These are phyloP conservation scores for Chalciporus sp. DNA, from an alignment of 1,284 basidiomycete genomes.

Conservation along the genomic window DNA sequence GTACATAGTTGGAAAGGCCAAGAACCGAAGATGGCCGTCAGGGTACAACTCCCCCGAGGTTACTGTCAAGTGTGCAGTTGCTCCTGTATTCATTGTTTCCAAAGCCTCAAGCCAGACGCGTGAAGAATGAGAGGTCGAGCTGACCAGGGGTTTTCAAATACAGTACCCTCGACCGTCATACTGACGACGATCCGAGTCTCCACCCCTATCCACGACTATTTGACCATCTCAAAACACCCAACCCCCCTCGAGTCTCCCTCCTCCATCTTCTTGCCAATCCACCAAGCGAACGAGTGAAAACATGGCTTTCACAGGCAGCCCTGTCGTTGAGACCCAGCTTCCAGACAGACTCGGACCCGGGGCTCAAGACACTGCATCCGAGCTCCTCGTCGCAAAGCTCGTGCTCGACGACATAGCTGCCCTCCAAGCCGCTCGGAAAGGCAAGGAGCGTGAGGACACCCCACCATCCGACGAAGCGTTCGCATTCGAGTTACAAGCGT, in stretches of 20 bases:
- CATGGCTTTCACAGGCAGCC: constrained; percentile 14
- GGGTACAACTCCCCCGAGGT: no score
- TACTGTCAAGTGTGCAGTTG: no score
- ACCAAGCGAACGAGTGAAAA: background rate
- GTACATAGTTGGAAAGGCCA: no score
- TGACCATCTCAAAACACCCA: background rate
- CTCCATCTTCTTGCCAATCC: background rate
- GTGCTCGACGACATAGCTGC: constrained; percentile 43
- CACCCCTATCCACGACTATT: background rate
- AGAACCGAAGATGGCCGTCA: no score
- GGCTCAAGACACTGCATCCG: constrained; percentile 20
- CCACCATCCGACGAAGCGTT: constrained; percentile 47
- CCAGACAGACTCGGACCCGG: background rate
- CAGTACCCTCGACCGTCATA: no score
- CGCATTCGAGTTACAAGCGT: constrained; percentile 49
- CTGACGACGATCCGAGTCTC: background rate
- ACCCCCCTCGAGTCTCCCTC: no score
- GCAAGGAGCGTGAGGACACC: constrained; percentile 37
- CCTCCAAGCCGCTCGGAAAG: constrained; percentile 39
- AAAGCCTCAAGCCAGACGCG: no score
- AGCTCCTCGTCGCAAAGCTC: constrained; percentile 29
- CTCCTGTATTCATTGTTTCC: no score
- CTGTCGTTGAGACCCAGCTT: constrained; percentile 15
- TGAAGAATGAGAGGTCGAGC: no score
- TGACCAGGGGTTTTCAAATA: no score